phyloP scores from a whole-genome alignment of 176 grass and related monocot species.

The Tuctoria greenei region DNA sequence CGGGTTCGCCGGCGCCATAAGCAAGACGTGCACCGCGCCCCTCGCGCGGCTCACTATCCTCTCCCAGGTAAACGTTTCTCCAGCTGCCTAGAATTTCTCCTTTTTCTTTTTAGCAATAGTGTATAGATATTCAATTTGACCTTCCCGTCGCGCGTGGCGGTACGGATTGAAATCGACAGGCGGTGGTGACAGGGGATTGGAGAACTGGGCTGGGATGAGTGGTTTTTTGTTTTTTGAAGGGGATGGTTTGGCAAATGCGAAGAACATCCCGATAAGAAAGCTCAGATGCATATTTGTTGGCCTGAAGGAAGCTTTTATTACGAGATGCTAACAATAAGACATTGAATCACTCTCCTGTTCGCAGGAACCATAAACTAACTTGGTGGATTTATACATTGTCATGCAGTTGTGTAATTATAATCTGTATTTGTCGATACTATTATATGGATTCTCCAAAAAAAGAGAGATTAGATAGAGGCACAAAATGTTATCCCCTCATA shows the following conservation, averaged over 20 bases:
- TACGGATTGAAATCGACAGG: background rate
- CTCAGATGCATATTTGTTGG: no score
- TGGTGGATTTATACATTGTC: background rate
- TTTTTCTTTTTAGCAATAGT: no score
- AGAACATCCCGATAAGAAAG: background rate
- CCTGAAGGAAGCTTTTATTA: no score
- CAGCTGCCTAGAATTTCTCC: no score
- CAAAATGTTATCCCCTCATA: background rate
- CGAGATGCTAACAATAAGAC: no score
- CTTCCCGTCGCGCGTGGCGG: background rate
- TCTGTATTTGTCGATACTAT: background rate
- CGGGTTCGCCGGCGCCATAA: conserved; percentile 72
- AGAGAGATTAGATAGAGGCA: no score
- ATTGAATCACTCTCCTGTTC: background rate
- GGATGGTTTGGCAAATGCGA: background rate
- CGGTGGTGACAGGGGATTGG: background rate
- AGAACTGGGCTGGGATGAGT: background rate
- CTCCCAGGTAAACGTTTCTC: conserved; percentile 58
- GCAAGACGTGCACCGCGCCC: conserved; percentile 93
- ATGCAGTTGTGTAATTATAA: background rate
- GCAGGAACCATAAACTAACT: background rate
- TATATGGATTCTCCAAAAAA: no score
- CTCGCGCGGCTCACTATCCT: conserved; percentile 94
- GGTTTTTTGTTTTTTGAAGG: background rate
- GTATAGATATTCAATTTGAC: background rate